Percentiles rank a stretch among this genome's conserved stretches.
These are phyloP conservation scores for Boletus eberwhitei DNA, from an alignment of 768 basidiomycete genomes.

Conservation along the genomic window DNA sequence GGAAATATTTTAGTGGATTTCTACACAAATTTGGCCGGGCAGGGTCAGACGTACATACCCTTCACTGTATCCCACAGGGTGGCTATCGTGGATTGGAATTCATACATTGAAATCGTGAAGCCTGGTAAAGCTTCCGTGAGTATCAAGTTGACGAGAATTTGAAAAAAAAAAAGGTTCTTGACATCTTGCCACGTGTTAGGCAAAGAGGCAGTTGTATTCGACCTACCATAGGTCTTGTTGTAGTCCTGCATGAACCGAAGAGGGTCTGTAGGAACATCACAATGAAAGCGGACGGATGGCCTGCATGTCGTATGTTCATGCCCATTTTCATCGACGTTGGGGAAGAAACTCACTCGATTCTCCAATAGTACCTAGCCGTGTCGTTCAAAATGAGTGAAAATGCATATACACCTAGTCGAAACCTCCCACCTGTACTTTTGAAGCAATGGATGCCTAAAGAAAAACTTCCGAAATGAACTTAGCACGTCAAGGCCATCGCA, in stretches of 20 bases:
- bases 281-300: constrained; percentile 52
- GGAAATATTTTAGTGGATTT: constrained; percentile 26
- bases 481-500: background rate
- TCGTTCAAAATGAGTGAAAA: background rate
- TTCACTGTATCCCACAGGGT: constrained; percentile 62
- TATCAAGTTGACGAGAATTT: background rate
- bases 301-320: constrained; percentile 22
- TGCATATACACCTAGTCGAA: background rate
- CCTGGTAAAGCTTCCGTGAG: constrained; percentile 28
- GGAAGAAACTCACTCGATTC: constrained; percentile 21
- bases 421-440: constrained; percentile 29
- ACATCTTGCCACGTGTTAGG: background rate
- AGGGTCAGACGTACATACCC: constrained; percentile 36
- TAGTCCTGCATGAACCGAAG: constrained; percentile 55
- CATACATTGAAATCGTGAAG: constrained; percentile 61
- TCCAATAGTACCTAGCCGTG: constrained; percentile 27
- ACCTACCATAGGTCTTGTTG: constrained; percentile 50
- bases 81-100: constrained; percentile 61
- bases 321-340: constrained; percentile 37
- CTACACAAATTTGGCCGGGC: constrained; percentile 30
- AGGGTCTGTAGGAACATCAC: constrained; percentile 48
- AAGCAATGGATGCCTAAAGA: constrained; percentile 38
- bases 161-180: background rate
- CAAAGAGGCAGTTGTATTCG: background rate
- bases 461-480: constrained; percentile 38